Percentiles rank a stretch among this genome's conserved stretches.
phyloP scores from a whole-genome alignment of 176 grass and related monocot genomes.

The Juncus inflexus region DNA sequence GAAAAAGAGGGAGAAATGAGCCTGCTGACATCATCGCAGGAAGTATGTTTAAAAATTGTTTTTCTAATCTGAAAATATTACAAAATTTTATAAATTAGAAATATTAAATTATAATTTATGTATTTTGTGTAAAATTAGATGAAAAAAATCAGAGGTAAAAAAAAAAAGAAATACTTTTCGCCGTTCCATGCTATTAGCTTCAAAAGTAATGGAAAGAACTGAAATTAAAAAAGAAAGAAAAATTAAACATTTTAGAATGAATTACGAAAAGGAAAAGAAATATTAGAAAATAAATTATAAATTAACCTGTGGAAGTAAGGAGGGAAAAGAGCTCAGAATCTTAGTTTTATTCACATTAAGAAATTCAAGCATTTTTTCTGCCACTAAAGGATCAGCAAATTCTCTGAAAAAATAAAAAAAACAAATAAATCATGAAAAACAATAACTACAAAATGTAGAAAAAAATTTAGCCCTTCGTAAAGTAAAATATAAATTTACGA shows the following conservation, averaged over 20 bases:
- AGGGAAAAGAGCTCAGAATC: slow-evolving; percentile 54
- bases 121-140: not conserved
- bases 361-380: slow-evolving; percentile 67
- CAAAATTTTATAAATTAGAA: slow-evolving; percentile 17
- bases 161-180: slow-evolving; percentile 52
- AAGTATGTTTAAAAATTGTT: slow-evolving; percentile 66
- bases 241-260: slow-evolving; percentile 14
- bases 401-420: slow-evolving; percentile 47
- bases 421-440: not conserved
- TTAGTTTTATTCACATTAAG: slow-evolving; percentile 69
- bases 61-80: slow-evolving; percentile 52
- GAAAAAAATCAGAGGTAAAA: slow-evolving; percentile 7
- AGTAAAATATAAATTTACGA: not conserved
- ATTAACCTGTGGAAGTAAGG: slow-evolving; percentile 74
- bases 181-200: slow-evolving; percentile 95
- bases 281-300: not conserved
- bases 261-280: slow-evolving; percentile 1
- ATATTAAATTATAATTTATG: not conserved
- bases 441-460: not conserved
- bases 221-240: slow-evolving; percentile 32
- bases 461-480: not conserved
- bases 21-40: slow-evolving; percentile 85
- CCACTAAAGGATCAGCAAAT: slow-evolving; percentile 77
- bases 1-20: slow-evolving; percentile 97
- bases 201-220: slow-evolving; percentile 90